Percentiles rank a stretch among this genome's conserved stretches.
Evolutionary conservation across 805 yeast species (phyloP).

Genomic region (Kuraishia piskuri): DNA sequence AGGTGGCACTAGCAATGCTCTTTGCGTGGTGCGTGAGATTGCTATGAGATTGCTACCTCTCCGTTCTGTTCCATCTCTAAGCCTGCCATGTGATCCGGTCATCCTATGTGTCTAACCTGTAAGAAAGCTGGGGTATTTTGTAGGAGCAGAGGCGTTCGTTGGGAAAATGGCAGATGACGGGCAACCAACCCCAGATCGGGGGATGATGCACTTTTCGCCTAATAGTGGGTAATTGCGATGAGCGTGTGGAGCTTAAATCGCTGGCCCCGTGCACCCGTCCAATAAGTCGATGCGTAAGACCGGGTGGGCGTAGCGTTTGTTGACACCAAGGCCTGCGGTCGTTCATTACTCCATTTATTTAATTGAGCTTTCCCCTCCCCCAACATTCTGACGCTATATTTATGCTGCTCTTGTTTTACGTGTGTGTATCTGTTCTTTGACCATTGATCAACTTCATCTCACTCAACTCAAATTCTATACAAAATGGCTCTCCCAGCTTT

Average conservation of each 20-base stretch:
- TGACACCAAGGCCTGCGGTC: neutral
- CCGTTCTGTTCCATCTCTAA: neutral
- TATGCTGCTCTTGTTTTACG: neutral
- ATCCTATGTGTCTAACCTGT: neutral
- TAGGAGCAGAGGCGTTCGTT: neutral
- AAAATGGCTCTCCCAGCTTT: constrained; percentile 81
- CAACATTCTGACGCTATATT: neutral
- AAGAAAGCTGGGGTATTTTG: neutral
- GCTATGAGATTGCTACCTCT: neutral
- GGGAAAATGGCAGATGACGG: neutral
- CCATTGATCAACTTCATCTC: neutral
- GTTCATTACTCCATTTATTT: neutral
- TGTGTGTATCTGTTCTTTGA: neutral
- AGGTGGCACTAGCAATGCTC: no score
- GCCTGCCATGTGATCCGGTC: neutral
- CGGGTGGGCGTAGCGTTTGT: neutral
- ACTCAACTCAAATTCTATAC: neutral
- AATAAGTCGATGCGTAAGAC: neutral
- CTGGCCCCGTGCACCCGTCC: neutral
- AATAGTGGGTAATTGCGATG: neutral
- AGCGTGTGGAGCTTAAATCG: neutral
- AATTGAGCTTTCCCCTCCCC: neutral
- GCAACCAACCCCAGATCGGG: neutral
- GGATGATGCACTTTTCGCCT: neutral
- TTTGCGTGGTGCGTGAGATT: no score